Base-by-base conservation (phyloP, 495 filamentous ascomycete genomes). In the Astrothelium macrocarpum region DNA sequence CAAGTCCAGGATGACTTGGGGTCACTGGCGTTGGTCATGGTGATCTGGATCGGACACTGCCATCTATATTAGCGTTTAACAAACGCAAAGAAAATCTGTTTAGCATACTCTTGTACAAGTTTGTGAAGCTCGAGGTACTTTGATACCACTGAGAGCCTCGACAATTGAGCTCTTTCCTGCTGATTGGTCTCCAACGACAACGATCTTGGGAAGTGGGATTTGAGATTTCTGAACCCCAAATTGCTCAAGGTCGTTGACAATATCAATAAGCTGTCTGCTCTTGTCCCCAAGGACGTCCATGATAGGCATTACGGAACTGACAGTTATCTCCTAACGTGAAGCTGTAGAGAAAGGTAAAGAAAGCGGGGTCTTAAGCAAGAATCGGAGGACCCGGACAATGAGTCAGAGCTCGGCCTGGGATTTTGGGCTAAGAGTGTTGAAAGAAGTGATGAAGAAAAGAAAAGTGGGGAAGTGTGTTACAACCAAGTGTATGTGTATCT, bases 131-230 rank as follows among this genome's bases (percentile, higher is more conserved):
- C 88, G 78, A 0, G 90, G 90, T 0, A 92, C 81, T 59, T 84
- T 84, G 59, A 95, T 87, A n/a, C 85, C 88, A 1, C 86, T 85
- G 36, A 94, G 85, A 0, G 85, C 88, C 32, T 90, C 89, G 72
- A 95, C 90, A 0, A 95, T 73, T 1, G 87, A 90, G 2, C 82
- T 87, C 66, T 95, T 95, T 0, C 90, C 90, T 0, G 90, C 84
- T 2, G 82, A 86, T 65, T 95, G 90, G 62, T 94, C 90, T 0
- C 90, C 90, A 1, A 92, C 84, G 0, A 91, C 82, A 14, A 89
- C 88, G 18, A 94, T 81, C 65, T 89, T 89, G 0, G 90, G 90
- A 0, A 94, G 74, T 1, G 79, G 79, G 0, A 86, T 83, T 0
- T 85, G 79, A 1, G 64, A 59, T 4, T 49, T 62, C 7, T 67